Evolutionary conservation across 495 filamentous ascomycete genomes (phyloP).

Genomic region (Margaritispora aquatica): DNA sequence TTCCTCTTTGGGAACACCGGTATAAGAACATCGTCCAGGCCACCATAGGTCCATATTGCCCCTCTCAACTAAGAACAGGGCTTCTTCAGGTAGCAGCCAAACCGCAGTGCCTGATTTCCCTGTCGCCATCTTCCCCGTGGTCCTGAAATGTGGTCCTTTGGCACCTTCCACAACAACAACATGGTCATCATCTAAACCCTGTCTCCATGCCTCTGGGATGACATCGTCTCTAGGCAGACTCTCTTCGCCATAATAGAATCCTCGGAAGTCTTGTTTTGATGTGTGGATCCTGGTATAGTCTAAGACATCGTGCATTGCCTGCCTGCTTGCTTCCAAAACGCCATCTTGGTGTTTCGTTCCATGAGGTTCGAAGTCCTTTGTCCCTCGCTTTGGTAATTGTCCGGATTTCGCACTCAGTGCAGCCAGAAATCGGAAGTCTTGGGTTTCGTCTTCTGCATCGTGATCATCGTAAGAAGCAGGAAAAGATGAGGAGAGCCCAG

Average conservation of each 20-base stretch:
- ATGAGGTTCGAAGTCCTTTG: slow-evolving; percentile 96
- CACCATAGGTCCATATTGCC: slow-evolving; percentile 82
- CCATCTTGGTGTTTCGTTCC: slow-evolving; percentile 73
- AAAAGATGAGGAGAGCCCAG: slow-evolving; percentile 23
- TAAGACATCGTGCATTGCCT: slow-evolving; percentile 86
- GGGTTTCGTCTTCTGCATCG: slow-evolving; percentile 66
- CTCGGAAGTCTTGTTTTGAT: slow-evolving; percentile 48
- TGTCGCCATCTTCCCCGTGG: slow-evolving; percentile 36
- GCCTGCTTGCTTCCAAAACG: slow-evolving; percentile 71
- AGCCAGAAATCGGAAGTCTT: slow-evolving; percentile 78
- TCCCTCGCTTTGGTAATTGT: slow-evolving; percentile 68
- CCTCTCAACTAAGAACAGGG: slow-evolving; percentile 80
- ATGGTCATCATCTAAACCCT: slow-evolving; percentile 36
- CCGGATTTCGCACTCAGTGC: slow-evolving; percentile 32
- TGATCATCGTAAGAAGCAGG: slow-evolving; percentile 39
- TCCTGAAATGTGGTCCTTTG: slow-evolving; percentile 33
- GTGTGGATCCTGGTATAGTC: slow-evolving; percentile 60
- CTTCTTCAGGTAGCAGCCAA: slow-evolving; percentile 90
- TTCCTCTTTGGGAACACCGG: slow-evolving; percentile 18
- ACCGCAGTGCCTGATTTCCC: slow-evolving; percentile 39
- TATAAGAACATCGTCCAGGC: slow-evolving; percentile 40
- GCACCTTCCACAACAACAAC: slow-evolving; percentile 43
- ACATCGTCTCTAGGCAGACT: slow-evolving; percentile 24
- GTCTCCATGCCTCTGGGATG: slow-evolving; percentile 13
- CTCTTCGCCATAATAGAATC: slow-evolving; percentile 37